Evolutionary conservation across 805 yeast species (phyloP).

Genomic region (Dipodascus albidus): DNA sequence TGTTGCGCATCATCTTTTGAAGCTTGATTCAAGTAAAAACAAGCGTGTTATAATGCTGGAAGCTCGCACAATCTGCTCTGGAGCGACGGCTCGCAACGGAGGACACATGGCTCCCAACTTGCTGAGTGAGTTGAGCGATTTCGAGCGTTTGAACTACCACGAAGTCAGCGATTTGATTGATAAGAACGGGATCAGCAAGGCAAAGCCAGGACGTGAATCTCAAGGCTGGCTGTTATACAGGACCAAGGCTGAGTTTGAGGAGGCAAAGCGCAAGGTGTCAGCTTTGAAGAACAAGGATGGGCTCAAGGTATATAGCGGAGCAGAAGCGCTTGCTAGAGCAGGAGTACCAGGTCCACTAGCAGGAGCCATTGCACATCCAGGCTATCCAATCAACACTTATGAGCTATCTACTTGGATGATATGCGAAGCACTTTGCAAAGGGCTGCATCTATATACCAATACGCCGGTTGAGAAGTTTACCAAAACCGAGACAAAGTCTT

Average conservation of each 20-base stretch:
- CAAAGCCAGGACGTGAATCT: conserved; percentile 24
- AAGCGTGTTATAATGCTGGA: conserved; percentile 27
- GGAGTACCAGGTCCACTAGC: conserved; percentile 5
- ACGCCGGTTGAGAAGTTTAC: conserved; percentile 28
- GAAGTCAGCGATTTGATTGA: conserved; percentile 21
- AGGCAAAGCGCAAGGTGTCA: conserved; percentile 12
- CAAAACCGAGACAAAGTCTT: conserved; percentile 19
- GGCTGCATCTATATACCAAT: conserved; percentile 33
- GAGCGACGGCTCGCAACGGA: conserved; percentile 40
- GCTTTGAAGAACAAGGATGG: conserved; percentile 8
- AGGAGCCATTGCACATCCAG: conserved; percentile 29
- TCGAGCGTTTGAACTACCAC: conserved; percentile 9
- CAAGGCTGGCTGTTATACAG: conserved; percentile 22
- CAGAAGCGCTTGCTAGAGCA: conserved; percentile 3
- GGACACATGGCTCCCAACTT: conserved; percentile 34
- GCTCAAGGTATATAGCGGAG: conserved; percentile 13
- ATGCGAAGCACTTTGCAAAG: conserved; percentile 23
- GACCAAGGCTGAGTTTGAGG: conserved; percentile 10
- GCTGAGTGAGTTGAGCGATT: conserved; percentile 2
- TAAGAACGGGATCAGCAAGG: conserved; percentile 29
- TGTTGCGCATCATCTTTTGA: conserved; percentile 26
- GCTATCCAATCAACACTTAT: conserved; percentile 37
- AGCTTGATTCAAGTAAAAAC: conserved; percentile 16
- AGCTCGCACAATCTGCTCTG: conserved; percentile 31
- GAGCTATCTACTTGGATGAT: conserved; percentile 28